Percentiles rank a stretch among this genome's conserved stretches.
Evolutionary conservation across 116 monocot genomes (phyloP).

Genomic region (Iris pallida): DNA sequence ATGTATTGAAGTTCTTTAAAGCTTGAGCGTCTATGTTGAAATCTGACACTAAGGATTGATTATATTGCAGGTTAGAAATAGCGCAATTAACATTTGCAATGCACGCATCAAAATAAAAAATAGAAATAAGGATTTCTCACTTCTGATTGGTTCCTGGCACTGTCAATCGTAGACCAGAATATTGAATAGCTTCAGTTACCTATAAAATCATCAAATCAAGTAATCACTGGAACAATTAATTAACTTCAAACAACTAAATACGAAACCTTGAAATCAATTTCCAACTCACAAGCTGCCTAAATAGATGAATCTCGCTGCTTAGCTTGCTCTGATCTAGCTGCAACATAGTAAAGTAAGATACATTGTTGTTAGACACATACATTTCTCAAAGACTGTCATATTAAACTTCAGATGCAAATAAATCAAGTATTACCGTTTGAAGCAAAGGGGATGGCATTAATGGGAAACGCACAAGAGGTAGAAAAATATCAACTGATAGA

Average conservation of each 20-base stretch:
- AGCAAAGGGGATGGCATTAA: conserved; percentile 59
- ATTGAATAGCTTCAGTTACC: conserved; percentile 73
- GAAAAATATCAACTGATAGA: conserved; percentile 38
- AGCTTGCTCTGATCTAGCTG: conserved; percentile 71
- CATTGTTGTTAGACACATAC: neutral
- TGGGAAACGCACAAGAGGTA: conserved; percentile 85
- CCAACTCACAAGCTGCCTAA: conserved; percentile 65
- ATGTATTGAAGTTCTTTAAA: conserved; percentile 95
- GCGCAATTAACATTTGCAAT: neutral
- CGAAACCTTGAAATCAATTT: neutral
- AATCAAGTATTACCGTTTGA: conserved; percentile 50
- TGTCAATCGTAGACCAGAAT: conserved; percentile 23
- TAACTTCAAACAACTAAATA: neutral
- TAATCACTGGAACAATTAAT: neutral
- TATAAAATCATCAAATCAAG: conserved; percentile 16
- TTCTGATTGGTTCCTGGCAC: conserved; percentile 35
- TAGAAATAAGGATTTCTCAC: conserved; percentile 23
- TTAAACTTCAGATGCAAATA: neutral
- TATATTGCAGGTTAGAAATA: neutral
- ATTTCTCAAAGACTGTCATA: neutral
- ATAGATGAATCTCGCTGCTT: conserved; percentile 29
- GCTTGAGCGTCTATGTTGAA: conserved; percentile 87
- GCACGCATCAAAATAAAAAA: neutral
- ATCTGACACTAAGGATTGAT: conserved; percentile 44
- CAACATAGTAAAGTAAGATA: conserved; percentile 1